Conservation (phyloP, 2,329 filamentous ascomycete genomes). For the Apiospora marii region DNA sequence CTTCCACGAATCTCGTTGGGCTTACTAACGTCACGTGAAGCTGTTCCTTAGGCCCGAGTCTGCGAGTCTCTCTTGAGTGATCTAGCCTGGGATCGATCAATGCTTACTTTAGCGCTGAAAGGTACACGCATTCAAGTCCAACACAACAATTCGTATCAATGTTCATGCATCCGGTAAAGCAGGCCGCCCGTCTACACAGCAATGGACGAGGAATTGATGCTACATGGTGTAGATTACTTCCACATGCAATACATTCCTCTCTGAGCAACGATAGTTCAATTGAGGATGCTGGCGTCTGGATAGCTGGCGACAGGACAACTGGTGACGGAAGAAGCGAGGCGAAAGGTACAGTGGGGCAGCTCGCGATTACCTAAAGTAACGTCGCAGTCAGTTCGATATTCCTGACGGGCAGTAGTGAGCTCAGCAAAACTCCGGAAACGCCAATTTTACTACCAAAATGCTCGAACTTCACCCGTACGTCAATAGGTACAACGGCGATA, state of each 20-base stretch:
- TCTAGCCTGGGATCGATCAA: too few relatives aligned
- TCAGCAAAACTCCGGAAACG: too few relatives aligned
- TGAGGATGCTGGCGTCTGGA: not conserved
- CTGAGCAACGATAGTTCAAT: not conserved
- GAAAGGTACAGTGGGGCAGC: not conserved
- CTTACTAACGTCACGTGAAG: not conserved
- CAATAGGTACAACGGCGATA: too few relatives aligned
- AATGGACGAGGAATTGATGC: too few relatives aligned
- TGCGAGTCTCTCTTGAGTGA: too few relatives aligned
- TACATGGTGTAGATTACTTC: too few relatives aligned
- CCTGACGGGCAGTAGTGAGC: too few relatives aligned
- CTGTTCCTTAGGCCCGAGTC: conserved; percentile 4
- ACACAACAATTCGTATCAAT: too few relatives aligned
- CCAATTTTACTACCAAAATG: too few relatives aligned
- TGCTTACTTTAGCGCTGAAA: not conserved
- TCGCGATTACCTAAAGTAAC: conserved; percentile 5
- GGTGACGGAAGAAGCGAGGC: not conserved
- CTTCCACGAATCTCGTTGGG: not conserved
- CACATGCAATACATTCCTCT: too few relatives aligned
- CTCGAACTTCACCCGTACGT: too few relatives aligned
- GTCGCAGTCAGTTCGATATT: not conserved
- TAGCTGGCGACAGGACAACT: not conserved
- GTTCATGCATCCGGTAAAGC: not conserved
- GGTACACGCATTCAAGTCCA: not conserved
- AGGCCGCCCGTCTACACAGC: too few relatives aligned